These are phyloP conservation scores for Calycina herbarum DNA, from an alignment of 2,329 filamentous ascomycete genomes.

Conservation along the genomic window DNA sequence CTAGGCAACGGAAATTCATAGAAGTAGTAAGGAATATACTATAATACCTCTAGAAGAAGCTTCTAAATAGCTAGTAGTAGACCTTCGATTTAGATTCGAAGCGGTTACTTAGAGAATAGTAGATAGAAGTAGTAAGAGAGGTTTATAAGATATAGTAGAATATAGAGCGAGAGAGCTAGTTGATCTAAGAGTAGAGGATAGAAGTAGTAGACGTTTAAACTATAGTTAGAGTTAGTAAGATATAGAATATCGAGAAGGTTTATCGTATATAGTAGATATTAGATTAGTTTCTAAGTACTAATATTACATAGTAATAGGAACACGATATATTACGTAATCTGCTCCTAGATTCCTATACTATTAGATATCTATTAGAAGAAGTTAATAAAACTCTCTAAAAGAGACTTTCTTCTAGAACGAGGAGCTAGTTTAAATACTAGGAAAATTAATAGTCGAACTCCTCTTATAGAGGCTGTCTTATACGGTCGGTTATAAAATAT, in stretches of 20 bases:
- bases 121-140: conserved; percentile 15
- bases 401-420: too few relatives aligned
- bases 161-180: conserved; percentile 20
- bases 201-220: conserved; percentile 21
- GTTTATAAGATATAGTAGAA: conserved; percentile 12
- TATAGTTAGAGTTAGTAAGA: conserved; percentile 20
- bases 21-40: conserved; percentile 10
- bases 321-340: too few relatives aligned
- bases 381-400: too few relatives aligned
- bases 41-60: conserved; percentile 21
- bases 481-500: too few relatives aligned
- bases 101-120: conserved; percentile 12
- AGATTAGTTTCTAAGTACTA: not conserved
- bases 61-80: conserved; percentile 19
- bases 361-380: too few relatives aligned
- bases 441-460: too few relatives aligned
- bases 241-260: conserved; percentile 19
- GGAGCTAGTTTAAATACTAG: too few relatives aligned
- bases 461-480: too few relatives aligned
- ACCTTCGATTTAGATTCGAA: conserved; percentile 20
- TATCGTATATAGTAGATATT: conserved; percentile 7
- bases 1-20: conserved; percentile 13
- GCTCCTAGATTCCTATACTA: too few relatives aligned
- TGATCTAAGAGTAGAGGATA: conserved; percentile 18
- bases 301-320: too few relatives aligned